A percentile compares a stretch with the other conserved stretches of the same genome.
These are phyloP conservation scores for Syncephalastrum racemosum DNA, from an alignment of 371 early-diverging fungal genomes.

Conservation along the genomic window DNA sequence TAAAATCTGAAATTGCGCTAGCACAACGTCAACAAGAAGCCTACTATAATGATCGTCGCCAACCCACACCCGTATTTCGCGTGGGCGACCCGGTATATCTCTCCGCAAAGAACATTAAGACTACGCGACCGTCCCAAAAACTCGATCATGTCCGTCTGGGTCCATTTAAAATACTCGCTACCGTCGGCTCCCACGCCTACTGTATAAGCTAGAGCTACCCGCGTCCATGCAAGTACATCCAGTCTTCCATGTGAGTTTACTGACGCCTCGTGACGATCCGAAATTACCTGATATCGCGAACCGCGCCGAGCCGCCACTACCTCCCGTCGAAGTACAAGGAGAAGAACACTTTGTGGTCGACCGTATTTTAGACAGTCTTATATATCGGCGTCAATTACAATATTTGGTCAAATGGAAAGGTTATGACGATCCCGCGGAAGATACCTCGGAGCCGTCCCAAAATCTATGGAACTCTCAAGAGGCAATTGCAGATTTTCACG, in stretches of 20 bases:
- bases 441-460: constrained; percentile 11
- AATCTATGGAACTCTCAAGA: constrained; percentile 6
- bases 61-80: constrained; percentile 12
- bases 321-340: constrained; percentile 30
- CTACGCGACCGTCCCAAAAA: constrained; percentile 24
- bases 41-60: constrained; percentile 14
- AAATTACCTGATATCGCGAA: constrained; percentile 15
- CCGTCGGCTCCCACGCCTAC: constrained; percentile 21
- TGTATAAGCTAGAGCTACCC: constrained; percentile 29
- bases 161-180: constrained; percentile 22
- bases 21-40: constrained; percentile 12
- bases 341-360: constrained; percentile 36
- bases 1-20: constrained; percentile 9
- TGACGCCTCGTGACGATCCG: constrained; percentile 19
- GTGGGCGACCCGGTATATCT: constrained; percentile 36
- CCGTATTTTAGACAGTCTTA: constrained; percentile 21
- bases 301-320: constrained; percentile 14
- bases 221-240: constrained; percentile 29
- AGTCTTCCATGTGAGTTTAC: too few relatives aligned
- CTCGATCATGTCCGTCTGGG: constrained; percentile 27
- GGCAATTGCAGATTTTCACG: constrained; percentile 5
- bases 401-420: constrained; percentile 33
- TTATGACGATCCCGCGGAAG: constrained; percentile 7
- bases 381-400: constrained; percentile 14
- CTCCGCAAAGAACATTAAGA: constrained; percentile 14